Base-by-base conservation (phyloP, 1,139 yeast species). In the Pichia sp. region DNA sequence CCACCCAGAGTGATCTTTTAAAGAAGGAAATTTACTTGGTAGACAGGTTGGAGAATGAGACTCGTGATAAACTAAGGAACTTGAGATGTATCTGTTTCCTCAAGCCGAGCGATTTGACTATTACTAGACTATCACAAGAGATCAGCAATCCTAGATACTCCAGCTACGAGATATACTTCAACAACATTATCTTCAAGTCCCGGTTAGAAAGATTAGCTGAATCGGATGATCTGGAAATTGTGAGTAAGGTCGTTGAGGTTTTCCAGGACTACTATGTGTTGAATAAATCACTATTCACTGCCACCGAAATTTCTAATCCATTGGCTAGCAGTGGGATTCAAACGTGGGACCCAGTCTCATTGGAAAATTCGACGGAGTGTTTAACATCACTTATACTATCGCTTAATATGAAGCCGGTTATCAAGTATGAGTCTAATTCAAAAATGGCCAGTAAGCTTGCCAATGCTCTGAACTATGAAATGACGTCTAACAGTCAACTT, bases 191-290 rank as follows among this genome's bases (percentile, higher is more conserved):
- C 34, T 75, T 81, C 50, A 91, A 91, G 68, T 74, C 82, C 36
- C 87, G 87, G 57, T 69, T 93, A 59, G 99, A 95, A 66, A 76
- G 86, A 51, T 66, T 93, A 41, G 99, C 99, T 0, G 96, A 89
- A 66, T 80, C 88, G 2, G 99, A 93, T 67, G 95, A 88, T 64
- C 76, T 82, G 62, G 99, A 91, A 64, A 81, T 82, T 6, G 87
- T 95, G 8, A 71, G 77, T 4, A 80, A 79, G 56, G 90, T 93
- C 2, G 80, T 85, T 37, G 99, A 93, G 65, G 66, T 90, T 46
- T 93, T 89, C 64, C 88, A 85, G 58, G 98, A 93, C 66, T 91
- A 85, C 66, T 74, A 80, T 56, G 83, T 87, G 6, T 72, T 90
- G 50, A 89, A 89, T 66, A 74, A 74, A 54, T 86, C 87, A 61